Conservation (phyloP, 331 rosid genomes). For the Ulmus americana region DNA sequence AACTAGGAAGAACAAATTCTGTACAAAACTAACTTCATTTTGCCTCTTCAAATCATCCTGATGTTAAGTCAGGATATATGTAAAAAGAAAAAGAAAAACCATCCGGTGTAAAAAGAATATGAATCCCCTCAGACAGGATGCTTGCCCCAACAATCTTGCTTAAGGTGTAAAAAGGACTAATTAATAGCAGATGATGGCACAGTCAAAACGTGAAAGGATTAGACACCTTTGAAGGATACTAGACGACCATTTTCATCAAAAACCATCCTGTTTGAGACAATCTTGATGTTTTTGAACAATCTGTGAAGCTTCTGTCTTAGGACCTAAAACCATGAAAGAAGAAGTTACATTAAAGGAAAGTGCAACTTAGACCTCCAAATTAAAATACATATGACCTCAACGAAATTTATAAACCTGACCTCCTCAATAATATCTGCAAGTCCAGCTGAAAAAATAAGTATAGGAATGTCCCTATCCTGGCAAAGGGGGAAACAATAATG, state of each 20-base stretch:
- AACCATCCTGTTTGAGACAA: constrained; percentile 80
- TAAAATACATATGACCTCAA: constrained; percentile 15
- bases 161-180: background rate
- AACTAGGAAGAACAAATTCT: background rate
- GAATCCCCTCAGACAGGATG: background rate
- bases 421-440: constrained; percentile 93
- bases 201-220: background rate
- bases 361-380: constrained; percentile 4
- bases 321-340: constrained; percentile 47
- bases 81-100: background rate
- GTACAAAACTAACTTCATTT: background rate
- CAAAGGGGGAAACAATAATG: constrained; percentile 5
- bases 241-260: constrained; percentile 57
- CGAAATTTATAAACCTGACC: constrained; percentile 40
- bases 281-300: constrained; percentile 67
- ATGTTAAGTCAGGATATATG: background rate
- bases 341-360: constrained; percentile 10
- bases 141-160: background rate
- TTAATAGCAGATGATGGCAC: background rate
- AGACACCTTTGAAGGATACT: constrained; percentile 66
- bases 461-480: constrained; percentile 75
- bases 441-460: constrained; percentile 90
- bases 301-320: constrained; percentile 73
- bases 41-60: background rate
- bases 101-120: background rate